Evolutionary conservation across 768 basidiomycete species (phyloP).

Genomic region (Suillus alpinus): DNA sequence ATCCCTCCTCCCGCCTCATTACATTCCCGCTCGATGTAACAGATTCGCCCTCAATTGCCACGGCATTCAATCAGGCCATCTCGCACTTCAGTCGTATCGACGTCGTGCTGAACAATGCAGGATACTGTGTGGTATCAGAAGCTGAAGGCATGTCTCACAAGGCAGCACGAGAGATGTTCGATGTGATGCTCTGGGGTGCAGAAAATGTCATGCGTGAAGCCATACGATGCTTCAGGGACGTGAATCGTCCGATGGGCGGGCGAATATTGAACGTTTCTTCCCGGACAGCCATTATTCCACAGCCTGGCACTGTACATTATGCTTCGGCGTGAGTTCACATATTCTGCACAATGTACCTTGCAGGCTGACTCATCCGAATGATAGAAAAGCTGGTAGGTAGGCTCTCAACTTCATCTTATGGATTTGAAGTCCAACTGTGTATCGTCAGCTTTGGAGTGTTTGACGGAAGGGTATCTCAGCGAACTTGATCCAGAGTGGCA

Average conservation of each 20-base stretch:
- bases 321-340: conserved; percentile 25
- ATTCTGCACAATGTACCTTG: background rate
- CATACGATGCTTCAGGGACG: conserved; percentile 34
- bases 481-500: conserved; percentile 36
- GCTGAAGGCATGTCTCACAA: conserved; percentile 83
- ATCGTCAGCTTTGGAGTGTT: conserved; percentile 29
- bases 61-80: conserved; percentile 35
- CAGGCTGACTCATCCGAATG: conserved; percentile 8
- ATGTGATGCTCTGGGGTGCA: conserved; percentile 34
- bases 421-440: background rate
- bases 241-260: conserved; percentile 34
- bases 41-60: conserved; percentile 25
- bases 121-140: conserved; percentile 41
- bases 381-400: conserved; percentile 20
- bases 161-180: conserved; percentile 60
- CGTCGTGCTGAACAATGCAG: conserved; percentile 47
- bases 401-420: background rate
- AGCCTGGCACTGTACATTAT: conserved; percentile 20
- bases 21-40: conserved; percentile 43
- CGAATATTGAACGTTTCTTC: conserved; percentile 34
- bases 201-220: conserved; percentile 32
- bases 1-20: conserved; percentile 34
- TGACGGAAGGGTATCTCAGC: conserved; percentile 27
- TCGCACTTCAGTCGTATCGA: conserved; percentile 39
- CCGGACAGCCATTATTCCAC: conserved; percentile 22